Evolutionary conservation across 2,329 filamentous ascomycete species (phyloP).

Genomic region (Fusarium keratoplasticum): DNA sequence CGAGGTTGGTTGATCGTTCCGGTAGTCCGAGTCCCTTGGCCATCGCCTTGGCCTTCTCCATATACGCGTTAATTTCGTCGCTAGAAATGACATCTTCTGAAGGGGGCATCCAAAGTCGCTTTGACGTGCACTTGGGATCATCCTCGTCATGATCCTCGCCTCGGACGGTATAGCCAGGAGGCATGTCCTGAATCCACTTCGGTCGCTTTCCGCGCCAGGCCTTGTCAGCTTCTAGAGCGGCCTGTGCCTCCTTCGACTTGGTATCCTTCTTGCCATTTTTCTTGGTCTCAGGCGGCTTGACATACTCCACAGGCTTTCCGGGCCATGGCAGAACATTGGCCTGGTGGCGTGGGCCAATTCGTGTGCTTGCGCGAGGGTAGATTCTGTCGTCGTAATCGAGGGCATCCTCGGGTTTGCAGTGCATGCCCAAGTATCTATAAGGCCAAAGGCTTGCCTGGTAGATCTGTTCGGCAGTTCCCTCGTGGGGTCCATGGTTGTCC

Average conservation of each 20-base stretch:
- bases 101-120: slow-evolving; percentile 83
- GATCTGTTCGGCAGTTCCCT: slow-evolving; percentile 84
- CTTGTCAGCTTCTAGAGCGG: slow-evolving; percentile 85
- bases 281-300: slow-evolving; percentile 88
- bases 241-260: slow-evolving; percentile 84
- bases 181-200: slow-evolving; percentile 94
- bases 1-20: slow-evolving; percentile 83
- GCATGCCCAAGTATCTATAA: slow-evolving; percentile 93
- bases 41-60: slow-evolving; percentile 74
- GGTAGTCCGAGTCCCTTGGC: slow-evolving; percentile 77
- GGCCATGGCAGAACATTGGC: slow-evolving; percentile 88
- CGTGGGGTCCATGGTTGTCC: slow-evolving; percentile 64
- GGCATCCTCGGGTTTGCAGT: slow-evolving; percentile 94
- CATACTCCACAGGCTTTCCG: slow-evolving; percentile 87
- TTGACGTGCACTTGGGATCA: slow-evolving; percentile 80
- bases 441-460: slow-evolving; percentile 96
- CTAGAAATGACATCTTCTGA: slow-evolving; percentile 62
- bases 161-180: slow-evolving; percentile 83
- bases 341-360: slow-evolving; percentile 91
- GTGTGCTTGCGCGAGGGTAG: slow-evolving; percentile 93
- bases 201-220: slow-evolving; percentile 83
- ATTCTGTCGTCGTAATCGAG: slow-evolving; percentile 98
- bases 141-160: slow-evolving; percentile 81
- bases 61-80: slow-evolving; percentile 79
- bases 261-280: slow-evolving; percentile 82